Evolutionary conservation across 2,329 filamentous ascomycete genomes (phyloP).

Genomic region (Calonectria hongkongensis): DNA sequence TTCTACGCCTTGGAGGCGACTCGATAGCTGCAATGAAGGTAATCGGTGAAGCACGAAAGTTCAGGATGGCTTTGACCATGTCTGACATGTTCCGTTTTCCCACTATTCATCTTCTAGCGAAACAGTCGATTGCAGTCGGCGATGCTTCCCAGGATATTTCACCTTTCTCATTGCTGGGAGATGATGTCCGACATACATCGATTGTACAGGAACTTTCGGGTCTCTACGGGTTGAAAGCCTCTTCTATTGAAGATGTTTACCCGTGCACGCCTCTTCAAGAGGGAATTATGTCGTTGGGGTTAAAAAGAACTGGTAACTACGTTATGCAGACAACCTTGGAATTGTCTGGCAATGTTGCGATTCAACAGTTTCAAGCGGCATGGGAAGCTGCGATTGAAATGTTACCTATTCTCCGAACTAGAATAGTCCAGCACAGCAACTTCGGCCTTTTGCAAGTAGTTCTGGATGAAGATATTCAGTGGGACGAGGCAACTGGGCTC

Average conservation of each 20-base stretch:
- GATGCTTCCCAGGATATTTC: not conserved
- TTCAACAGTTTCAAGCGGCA: constrained; percentile 26
- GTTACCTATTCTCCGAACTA: constrained; percentile 37
- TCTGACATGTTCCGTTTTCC: constrained; percentile 36
- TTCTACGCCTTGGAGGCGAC: constrained; percentile 70
- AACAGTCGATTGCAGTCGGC: not conserved
- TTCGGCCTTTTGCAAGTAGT: constrained; percentile 40
- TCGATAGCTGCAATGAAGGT: constrained; percentile 70
- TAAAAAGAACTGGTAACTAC: constrained; percentile 61
- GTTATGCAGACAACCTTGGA: constrained; percentile 56
- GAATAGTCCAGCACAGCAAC: constrained; percentile 19
- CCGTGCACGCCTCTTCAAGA: constrained; percentile 65
- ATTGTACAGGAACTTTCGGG: constrained; percentile 10
- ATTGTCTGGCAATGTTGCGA: constrained; percentile 19
- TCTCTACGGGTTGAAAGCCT: constrained; percentile 1
- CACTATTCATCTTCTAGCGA: not conserved
- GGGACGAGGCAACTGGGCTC: constrained; percentile 7
- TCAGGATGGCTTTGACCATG: constrained; percentile 23
- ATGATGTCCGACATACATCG: constrained; percentile 44
- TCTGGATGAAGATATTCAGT: constrained; percentile 18
- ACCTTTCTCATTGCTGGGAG: constrained; percentile 27
- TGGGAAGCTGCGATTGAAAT: constrained; percentile 39
- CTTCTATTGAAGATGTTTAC: constrained; percentile 57
- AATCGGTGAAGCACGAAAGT: constrained; percentile 46
- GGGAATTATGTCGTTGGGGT: constrained; percentile 61